Evolutionary conservation across 176 grass and related monocot genomes (phyloP), one percentile per base, ranked within the genome.

Genomic region (Avena atlantica): DNA sequence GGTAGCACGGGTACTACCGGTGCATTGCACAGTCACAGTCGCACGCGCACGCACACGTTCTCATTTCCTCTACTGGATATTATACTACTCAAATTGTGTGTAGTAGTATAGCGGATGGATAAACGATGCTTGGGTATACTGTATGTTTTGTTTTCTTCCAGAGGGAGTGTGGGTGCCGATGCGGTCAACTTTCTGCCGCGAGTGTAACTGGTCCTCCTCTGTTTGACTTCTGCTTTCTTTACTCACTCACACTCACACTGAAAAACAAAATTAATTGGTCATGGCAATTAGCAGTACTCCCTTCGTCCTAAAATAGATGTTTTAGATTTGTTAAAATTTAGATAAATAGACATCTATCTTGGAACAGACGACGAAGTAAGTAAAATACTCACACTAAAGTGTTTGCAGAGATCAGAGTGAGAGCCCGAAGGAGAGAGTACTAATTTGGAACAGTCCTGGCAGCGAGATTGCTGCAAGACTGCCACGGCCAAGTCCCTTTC

Each of bases 11-110:
- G 15, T 6, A 13, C 9, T 12, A 13, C 12, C 16, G 55, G 34
- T 48, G 70, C 76, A 42, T 6, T 75, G 70, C 60, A 69, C 81
- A 27, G 72, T 42, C 63, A 24, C 19, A 27, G 72, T 42, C 63
- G 19, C 19, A 14, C 6, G 37, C 44, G 19, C 51, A n/a, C 62
- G 13, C 24, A 36, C 31, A 1, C 14, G 0, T 14, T 52, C 50
- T 52, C 50, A 15, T 15, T 13, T 52, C 13, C 0, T 52, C 50
- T 14, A 52, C 10, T 48, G 47, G 10, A 48, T 48, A 48, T 6
- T 48, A 48, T 11, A 24, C 12, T 40, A 40, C 40, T 42, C 20
- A 20, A 45, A 44, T 3, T 6, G 16, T 29, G 10, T 48, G 42
- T 45, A 7, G 42, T 47, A 45, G 44, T 44, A 45, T 42, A 42